Evolutionary conservation across 345 rosid species (phyloP).

Genomic region (Conringia planisiliqua): DNA sequence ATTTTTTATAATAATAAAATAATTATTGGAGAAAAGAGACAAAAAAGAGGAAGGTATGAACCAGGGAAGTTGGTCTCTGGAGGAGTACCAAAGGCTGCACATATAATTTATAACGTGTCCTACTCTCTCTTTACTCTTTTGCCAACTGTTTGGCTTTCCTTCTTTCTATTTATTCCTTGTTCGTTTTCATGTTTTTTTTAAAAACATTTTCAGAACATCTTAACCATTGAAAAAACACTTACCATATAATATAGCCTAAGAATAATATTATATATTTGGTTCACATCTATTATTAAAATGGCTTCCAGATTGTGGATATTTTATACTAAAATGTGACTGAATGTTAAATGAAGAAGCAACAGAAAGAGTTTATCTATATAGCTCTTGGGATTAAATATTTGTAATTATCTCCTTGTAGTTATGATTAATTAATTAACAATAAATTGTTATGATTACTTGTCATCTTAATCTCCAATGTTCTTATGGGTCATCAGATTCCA

Average conservation of each 20-base stretch:
- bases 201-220: background rate
- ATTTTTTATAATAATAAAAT: background rate
- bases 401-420: background rate
- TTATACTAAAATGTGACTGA: background rate
- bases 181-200: background rate
- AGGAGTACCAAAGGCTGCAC: conserved; percentile 25
- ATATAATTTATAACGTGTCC: conserved; percentile 1
- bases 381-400: background rate
- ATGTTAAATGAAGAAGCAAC: background rate
- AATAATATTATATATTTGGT: background rate
- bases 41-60: conserved; percentile 27
- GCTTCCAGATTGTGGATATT: background rate
- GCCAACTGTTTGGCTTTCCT: conserved; percentile 6
- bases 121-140: conserved; percentile 7
- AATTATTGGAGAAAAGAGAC: conserved; percentile 1
- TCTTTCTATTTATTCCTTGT: background rate
- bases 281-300: background rate
- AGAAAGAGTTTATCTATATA: background rate
- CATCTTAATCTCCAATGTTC: conserved; percentile 2
- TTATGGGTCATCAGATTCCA: conserved; percentile 13
- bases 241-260: background rate
- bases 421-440: background rate
- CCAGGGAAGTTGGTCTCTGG: conserved; percentile 35
- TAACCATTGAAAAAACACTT: background rate
- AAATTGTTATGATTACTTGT: background rate